phyloP scores from a whole-genome alignment of 2,329 filamentous ascomycete species.

The Penicillium hesseltinei region DNA sequence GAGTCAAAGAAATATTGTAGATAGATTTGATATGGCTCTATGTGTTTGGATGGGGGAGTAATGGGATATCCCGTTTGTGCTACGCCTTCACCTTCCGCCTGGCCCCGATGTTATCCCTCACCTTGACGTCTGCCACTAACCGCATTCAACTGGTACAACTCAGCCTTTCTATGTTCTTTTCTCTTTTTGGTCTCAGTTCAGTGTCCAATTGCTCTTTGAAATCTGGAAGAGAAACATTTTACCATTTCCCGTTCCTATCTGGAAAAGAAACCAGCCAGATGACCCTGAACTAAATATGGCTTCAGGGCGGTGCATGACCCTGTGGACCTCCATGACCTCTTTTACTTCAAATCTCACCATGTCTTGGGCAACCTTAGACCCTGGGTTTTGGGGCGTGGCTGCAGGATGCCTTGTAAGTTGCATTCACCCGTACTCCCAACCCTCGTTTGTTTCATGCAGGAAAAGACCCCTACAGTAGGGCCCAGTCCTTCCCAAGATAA shows the following conservation, averaged over 20 bases:
- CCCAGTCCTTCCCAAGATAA: not conserved
- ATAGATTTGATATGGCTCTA: not conserved
- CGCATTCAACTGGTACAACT: not conserved
- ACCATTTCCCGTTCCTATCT: not conserved
- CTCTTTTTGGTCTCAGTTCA: not conserved
- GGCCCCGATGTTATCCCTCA: not conserved
- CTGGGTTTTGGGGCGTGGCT: constrained; percentile 15
- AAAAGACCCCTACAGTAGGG: constrained; percentile 11
- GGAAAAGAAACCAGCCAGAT: not conserved
- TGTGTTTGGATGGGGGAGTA: not conserved
- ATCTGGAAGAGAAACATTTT: not conserved
- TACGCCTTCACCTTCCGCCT: not conserved
- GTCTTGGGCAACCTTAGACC: constrained; percentile 6
- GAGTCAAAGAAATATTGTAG: not conserved
- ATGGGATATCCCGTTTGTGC: not conserved
- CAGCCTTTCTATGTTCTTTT: not conserved
- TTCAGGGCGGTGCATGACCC: constrained; percentile 1
- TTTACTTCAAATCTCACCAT: constrained; percentile 7
- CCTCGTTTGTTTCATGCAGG: constrained; percentile 9
- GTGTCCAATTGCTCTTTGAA: not conserved
- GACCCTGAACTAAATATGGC: constrained; percentile 5
- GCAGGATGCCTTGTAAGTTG: constrained; percentile 23
- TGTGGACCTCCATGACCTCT: not conserved
- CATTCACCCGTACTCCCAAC: constrained; percentile 13
- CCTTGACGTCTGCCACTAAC: not conserved